A percentile compares a stretch with the other conserved stretches of the same genome.
Conservation (phyloP, 139 green algal genomes). For the Tetradesmus lagerheimii region DNA sequence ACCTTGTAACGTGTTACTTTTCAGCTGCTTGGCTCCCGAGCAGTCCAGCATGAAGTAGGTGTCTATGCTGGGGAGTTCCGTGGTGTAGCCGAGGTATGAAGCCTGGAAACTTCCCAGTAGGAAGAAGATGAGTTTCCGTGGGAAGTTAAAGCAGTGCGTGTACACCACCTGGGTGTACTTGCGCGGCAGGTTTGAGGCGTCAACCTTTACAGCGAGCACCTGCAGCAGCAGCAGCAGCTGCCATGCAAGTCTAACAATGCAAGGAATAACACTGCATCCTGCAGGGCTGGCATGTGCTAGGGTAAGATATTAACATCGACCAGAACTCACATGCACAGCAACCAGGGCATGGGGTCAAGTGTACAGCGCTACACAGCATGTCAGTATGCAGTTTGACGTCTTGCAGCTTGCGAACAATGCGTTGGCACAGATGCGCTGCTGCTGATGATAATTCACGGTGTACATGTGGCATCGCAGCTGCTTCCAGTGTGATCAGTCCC, state of each 20-base stretch:
- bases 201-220: constrained; percentile 43
- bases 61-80: constrained; percentile 70
- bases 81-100: constrained; percentile 57
- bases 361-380: too few relatives aligned
- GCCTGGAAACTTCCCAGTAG: constrained; percentile 71
- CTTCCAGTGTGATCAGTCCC: too few relatives aligned
- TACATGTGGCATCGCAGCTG: not conserved
- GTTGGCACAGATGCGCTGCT: too few relatives aligned
- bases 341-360: too few relatives aligned
- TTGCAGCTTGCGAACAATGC: too few relatives aligned
- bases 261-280: too few relatives aligned
- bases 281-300: too few relatives aligned
- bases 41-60: constrained; percentile 83
- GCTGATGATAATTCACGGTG: not conserved
- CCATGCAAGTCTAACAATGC: not conserved
- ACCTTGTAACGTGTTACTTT: not conserved
- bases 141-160: constrained; percentile 80
- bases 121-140: constrained; percentile 85
- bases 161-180: constrained; percentile 64
- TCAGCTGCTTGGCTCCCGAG: constrained; percentile 19
- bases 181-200: constrained; percentile 48
- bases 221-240: constrained; percentile 11
- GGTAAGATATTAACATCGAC: too few relatives aligned
- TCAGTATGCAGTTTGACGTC: too few relatives aligned
- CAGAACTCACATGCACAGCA: too few relatives aligned